These are phyloP conservation scores for Tilletia setariae DNA, from an alignment of 1,284 basidiomycete species.

Conservation along the genomic window DNA sequence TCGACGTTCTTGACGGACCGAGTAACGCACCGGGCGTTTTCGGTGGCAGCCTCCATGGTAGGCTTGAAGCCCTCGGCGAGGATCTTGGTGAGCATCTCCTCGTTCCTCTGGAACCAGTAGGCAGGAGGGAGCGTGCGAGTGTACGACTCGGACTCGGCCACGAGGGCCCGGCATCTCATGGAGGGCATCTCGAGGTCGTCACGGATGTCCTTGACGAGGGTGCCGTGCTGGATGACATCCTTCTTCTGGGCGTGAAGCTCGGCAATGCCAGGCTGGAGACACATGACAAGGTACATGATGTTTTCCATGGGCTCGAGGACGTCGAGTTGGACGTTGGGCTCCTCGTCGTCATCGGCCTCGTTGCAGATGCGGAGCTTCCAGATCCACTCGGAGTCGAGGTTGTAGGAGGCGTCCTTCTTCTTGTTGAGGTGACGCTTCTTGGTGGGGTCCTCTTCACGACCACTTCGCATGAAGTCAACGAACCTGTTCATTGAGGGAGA, in stretches of 20 bases:
- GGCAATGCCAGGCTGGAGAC: constrained; percentile 44
- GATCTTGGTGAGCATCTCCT: constrained; percentile 42
- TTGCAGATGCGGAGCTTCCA: constrained; percentile 47
- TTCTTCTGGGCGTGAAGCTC: constrained; percentile 41
- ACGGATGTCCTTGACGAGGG: constrained; percentile 40
- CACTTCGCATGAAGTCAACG: constrained; percentile 46
- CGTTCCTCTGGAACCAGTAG: constrained; percentile 50
- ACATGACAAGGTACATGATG: constrained; percentile 45
- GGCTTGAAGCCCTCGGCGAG: constrained; percentile 41
- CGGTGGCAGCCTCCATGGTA: constrained; percentile 37
- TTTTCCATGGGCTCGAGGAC: constrained; percentile 46
- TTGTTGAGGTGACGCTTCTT: constrained; percentile 34
- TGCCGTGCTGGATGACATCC: constrained; percentile 46
- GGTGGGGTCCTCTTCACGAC: constrained; percentile 30
- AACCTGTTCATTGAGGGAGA: constrained; percentile 11
- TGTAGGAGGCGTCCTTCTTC: constrained; percentile 45
- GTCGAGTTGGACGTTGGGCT: constrained; percentile 45
- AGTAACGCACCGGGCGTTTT: constrained; percentile 29
- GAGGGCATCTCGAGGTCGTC: constrained; percentile 43
- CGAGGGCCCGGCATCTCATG: constrained; percentile 43
- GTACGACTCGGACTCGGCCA: constrained; percentile 45
- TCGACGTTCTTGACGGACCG: constrained; percentile 45
- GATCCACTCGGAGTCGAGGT: constrained; percentile 41
- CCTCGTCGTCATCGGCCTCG: constrained; percentile 32
- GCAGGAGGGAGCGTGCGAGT: constrained; percentile 41